These are phyloP conservation scores for Mortierella sp. DNA, from an alignment of 371 early-diverging fungal species.

Conservation along the genomic window DNA sequence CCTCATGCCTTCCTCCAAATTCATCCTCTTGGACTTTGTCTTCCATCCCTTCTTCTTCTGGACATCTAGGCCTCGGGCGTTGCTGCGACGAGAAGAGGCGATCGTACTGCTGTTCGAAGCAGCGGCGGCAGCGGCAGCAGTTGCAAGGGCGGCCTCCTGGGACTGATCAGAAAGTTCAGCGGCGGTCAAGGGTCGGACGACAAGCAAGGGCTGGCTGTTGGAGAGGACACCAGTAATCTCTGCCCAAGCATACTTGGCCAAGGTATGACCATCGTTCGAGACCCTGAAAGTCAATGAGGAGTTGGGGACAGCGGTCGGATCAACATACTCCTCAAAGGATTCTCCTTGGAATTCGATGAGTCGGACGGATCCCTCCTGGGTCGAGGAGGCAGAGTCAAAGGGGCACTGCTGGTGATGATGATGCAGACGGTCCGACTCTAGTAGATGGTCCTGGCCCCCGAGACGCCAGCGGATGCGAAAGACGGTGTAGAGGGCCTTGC, in stretches of 20 bases:
- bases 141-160: not conserved
- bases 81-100: not conserved
- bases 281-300: not conserved
- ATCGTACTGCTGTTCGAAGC: not conserved
- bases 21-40: conserved; percentile 32
- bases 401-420: not conserved
- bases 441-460: not conserved
- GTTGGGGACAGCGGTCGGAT: conserved; percentile 29
- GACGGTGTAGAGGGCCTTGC: conserved; percentile 24
- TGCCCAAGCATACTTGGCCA: conserved; percentile 27
- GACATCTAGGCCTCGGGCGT: not conserved
- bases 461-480: conserved; percentile 40
- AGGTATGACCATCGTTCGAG: conserved; percentile 1
- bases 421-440: not conserved
- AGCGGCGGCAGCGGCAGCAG: not conserved
- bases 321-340: conserved; percentile 44
- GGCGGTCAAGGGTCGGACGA: conserved; percentile 29
- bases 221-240: conserved; percentile 36
- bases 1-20: conserved; percentile 26
- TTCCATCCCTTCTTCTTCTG: conserved; percentile 26
- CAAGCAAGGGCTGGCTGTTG: conserved; percentile 34
- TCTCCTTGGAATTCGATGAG: conserved; percentile 48
- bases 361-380: not conserved
- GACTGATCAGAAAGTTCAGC: conserved; percentile 16
- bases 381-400: not conserved